Evolutionary conservation across 2,329 filamentous ascomycete species (phyloP), one percentile per base, ranked within the genome.

Genomic region (Colletotrichum noveboracense): DNA sequence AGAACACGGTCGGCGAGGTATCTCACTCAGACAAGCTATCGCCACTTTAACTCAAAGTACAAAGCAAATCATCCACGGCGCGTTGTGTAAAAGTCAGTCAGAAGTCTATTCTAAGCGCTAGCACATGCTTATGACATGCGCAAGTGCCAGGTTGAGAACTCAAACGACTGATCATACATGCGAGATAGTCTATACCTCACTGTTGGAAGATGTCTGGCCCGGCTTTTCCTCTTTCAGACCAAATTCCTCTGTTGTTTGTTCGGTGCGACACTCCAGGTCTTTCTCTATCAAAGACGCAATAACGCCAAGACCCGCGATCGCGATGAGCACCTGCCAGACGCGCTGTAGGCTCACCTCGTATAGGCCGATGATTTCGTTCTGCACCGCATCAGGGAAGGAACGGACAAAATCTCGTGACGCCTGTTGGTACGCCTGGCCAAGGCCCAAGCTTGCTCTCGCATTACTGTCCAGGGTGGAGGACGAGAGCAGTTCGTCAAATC

Each of bases 401-500:
- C 16, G 55, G 5, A 58, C 55, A 30, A 58, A 58, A 8, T 58
- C 55, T 30, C 55, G 55, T 0, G 55, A 58, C 8, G 55, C 55
- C 26, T 30, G 21, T 13, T 58, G 24, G 10, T 58, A 58, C 0
- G 55, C 55, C 24, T 58, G 55, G 16, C 24, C 55, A 18, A 26
- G 55, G 13, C 24, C 24, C 5, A 58, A 58, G 55, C 14, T 30
- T 30, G 14, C 6, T 14, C 10, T 30, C 55, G 55, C 55, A 21
- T 12, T 26, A 6, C 2, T 26, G 24, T 58, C 55, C 7, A 30
- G 18, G 7, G 0, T 86, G 86, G 3, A 88, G 64, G 75, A 88
- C 87, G 79, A 83, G 0, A 86, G 62, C 82, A 79, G 5, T 80
- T 77, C 82, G 84, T 86, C 71, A 83, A 77, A 77, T 4, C 77